Evolutionary conservation across 805 yeast genomes (phyloP).

Genomic region (Yamadazyma takamatsuzukensis): DNA sequence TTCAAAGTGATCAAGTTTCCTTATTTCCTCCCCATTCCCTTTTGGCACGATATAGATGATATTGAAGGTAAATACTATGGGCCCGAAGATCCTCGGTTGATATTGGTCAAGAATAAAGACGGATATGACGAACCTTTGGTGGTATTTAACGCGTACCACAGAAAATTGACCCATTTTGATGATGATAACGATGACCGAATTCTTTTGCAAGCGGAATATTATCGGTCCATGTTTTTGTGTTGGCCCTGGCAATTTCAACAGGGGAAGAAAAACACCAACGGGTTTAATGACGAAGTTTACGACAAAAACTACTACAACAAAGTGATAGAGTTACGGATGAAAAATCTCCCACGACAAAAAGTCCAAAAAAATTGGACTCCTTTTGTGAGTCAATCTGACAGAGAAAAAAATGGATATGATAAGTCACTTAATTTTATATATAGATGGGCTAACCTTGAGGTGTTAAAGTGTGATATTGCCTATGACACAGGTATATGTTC

Average conservation of each 20-base stretch:
- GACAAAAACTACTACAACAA: slow-evolving; percentile 17
- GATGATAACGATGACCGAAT: slow-evolving; percentile 13
- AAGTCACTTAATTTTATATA: slow-evolving; percentile 25
- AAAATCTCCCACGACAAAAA: slow-evolving; percentile 10
- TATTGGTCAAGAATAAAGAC: slow-evolving; percentile 27
- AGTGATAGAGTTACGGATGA: slow-evolving; percentile 16
- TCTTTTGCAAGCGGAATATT: slow-evolving; percentile 10
- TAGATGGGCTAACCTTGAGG: slow-evolving; percentile 24
- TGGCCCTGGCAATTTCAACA: slow-evolving; percentile 34
- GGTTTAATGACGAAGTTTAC: slow-evolving; percentile 10
- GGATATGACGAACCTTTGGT: slow-evolving; percentile 46
- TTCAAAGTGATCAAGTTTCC: slow-evolving; percentile 20
- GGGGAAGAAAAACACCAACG: slow-evolving; percentile 23
- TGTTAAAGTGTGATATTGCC: slow-evolving; percentile 14
- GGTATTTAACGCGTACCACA: slow-evolving; percentile 34
- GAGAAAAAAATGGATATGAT: slow-evolving; percentile 17
- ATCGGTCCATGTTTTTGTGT: slow-evolving; percentile 28
- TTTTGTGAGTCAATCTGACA: slow-evolving; percentile 22
- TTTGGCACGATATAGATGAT: slow-evolving; percentile 24
- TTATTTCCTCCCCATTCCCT: slow-evolving; percentile 28
- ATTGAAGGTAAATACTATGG: slow-evolving; percentile 29
- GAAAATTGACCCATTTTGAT: slow-evolving; percentile 13
- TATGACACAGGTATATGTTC: slow-evolving; percentile 13
- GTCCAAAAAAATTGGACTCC: slow-evolving; percentile 42
- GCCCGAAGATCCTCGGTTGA: slow-evolving; percentile 50